phyloP scores from a whole-genome alignment of 345 rosid species.

The Lagerstroemia speciosa region DNA sequence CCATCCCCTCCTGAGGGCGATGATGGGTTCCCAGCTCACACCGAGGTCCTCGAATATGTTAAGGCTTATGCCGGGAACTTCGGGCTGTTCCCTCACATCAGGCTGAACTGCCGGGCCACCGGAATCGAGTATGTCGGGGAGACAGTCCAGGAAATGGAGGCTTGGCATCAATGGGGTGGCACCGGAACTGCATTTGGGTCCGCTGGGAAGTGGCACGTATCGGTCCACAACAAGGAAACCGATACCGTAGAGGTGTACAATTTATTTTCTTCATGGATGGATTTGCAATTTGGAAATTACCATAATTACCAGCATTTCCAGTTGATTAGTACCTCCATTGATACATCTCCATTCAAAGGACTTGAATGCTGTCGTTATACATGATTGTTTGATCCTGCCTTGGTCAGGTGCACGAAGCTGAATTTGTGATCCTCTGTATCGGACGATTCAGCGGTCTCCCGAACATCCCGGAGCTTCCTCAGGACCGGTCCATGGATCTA shows the following conservation, averaged over 20 bases:
- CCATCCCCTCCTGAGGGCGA: constrained; percentile 15
- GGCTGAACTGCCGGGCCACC: constrained; percentile 21
- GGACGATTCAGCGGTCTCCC: constrained; percentile 22
- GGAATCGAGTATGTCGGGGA: constrained; percentile 26
- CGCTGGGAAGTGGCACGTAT: constrained; percentile 30
- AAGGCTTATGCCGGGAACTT: constrained; percentile 23
- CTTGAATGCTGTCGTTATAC: neutral
- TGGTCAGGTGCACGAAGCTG: constrained; percentile 10
- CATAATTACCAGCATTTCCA: no score
- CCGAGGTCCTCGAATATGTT: constrained; percentile 18
- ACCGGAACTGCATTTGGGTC: constrained; percentile 27
- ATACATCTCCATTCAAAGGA: neutral
- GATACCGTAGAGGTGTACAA: constrained; percentile 12
- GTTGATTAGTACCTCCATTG: neutral
- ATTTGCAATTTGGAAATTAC: neutral
- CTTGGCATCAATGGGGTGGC: constrained; percentile 33
- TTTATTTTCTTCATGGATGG: constrained; percentile 21
- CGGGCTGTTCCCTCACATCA: constrained; percentile 15
- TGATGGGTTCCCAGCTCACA: constrained; percentile 13
- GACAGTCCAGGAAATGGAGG: constrained; percentile 19
- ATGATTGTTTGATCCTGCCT: neutral
- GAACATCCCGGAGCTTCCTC: constrained; percentile 27
- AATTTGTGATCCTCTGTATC: constrained; percentile 17
- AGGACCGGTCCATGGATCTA: constrained; percentile 16
- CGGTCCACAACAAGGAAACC: constrained; percentile 15